phyloP scores from a whole-genome alignment of 805 yeast species.

The Saccharomycopsis selenospora region DNA sequence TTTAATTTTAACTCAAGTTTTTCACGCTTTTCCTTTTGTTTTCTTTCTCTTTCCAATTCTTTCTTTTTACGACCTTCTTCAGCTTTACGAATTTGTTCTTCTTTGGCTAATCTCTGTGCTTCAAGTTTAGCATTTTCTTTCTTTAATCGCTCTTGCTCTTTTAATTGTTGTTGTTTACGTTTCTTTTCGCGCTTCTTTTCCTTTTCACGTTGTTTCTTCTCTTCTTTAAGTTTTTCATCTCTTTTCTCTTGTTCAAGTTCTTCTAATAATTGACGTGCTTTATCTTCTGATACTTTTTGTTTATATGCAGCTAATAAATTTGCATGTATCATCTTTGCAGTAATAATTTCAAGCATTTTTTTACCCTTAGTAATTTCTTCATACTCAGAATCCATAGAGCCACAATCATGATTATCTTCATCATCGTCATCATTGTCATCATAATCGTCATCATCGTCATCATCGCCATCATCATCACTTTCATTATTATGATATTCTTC shows the following conservation, averaged over 20 bases:
- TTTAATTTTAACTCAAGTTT: not conserved
- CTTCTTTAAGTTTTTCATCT: constrained; percentile 16
- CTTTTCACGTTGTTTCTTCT: constrained; percentile 18
- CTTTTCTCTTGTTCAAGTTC: constrained; percentile 19
- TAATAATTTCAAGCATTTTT: constrained; percentile 1
- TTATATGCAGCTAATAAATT: constrained; percentile 14
- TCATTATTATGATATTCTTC: not conserved
- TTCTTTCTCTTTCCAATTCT: constrained; percentile 13
- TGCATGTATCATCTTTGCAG: constrained; percentile 21
- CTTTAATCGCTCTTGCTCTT: constrained; percentile 17
- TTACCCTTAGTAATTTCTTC: constrained; percentile 26
- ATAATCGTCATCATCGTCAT: constrained; percentile 37
- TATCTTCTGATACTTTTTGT: constrained; percentile 20
- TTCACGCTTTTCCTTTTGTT: constrained; percentile 1
- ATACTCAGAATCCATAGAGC: constrained; percentile 37
- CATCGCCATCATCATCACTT: constrained; percentile 23
- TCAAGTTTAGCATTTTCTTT: constrained; percentile 17
- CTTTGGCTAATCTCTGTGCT: constrained; percentile 13
- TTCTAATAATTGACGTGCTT: constrained; percentile 16
- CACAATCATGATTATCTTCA: constrained; percentile 37
- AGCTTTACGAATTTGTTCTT: constrained; percentile 16
- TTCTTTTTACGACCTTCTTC: constrained; percentile 17
- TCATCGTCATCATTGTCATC: constrained; percentile 23
- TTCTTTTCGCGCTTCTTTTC: constrained; percentile 19
- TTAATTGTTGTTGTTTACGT: constrained; percentile 16